Conservation (phyloP, 2,329 filamentous ascomycete genomes). For the Gyromitra esculenta region DNA sequence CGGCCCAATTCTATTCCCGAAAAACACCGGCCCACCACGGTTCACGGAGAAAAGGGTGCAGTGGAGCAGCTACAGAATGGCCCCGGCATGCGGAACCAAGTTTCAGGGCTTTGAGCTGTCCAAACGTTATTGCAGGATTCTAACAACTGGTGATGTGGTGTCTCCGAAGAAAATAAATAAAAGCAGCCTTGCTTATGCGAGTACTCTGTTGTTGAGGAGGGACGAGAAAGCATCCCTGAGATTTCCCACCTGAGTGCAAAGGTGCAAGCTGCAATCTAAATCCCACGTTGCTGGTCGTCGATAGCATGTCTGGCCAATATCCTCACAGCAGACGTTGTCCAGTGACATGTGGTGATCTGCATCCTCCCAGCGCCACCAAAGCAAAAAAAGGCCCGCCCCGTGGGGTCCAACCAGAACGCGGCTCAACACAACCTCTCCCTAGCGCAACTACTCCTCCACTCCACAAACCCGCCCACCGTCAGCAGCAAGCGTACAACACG, state of each 20-base stretch:
- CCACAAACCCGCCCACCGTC: not conserved
- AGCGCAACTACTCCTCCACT: conserved; percentile 11
- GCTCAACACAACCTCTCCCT: conserved; percentile 16
- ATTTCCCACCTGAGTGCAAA: not conserved
- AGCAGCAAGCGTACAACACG: conserved; percentile 25
- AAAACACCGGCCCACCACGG: not conserved
- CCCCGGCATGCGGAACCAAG: not conserved
- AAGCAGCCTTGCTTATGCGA: not conserved
- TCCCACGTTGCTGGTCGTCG: not conserved
- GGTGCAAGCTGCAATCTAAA: not conserved
- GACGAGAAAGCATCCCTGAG: not conserved
- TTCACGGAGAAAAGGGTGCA: not conserved
- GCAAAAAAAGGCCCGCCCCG: not conserved
- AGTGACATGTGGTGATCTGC: conserved; percentile 23
- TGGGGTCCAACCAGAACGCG: conserved; percentile 23
- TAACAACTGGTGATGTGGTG: not conserved
- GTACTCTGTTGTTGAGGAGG: not conserved
- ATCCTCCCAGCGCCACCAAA: conserved; percentile 14
- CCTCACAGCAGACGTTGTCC: not conserved
- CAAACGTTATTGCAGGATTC: not conserved
- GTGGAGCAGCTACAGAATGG: not conserved
- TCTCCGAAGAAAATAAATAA: not conserved
- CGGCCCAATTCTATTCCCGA: not conserved
- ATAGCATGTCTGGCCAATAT: not conserved
- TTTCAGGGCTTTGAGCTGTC: not conserved